Conservation (phyloP, 2,329 filamentous ascomycete species). For the Hymenoscyphus repandus region DNA sequence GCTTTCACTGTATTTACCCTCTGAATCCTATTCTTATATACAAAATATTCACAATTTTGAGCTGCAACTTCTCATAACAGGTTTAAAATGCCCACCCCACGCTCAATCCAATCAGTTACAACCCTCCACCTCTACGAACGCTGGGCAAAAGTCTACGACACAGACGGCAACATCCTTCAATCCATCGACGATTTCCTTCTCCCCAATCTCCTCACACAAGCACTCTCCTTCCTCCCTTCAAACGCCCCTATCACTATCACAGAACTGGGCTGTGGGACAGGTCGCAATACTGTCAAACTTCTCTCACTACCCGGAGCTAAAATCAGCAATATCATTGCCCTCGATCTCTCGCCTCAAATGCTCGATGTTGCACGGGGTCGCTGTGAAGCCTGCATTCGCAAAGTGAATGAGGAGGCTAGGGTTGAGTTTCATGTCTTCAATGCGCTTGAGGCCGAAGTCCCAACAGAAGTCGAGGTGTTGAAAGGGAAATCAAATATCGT, state of each 20-base stretch:
- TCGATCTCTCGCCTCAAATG: conserved; percentile 53
- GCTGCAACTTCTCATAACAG: no score
- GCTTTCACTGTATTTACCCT: background rate
- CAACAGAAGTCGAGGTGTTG: conserved; percentile 13
- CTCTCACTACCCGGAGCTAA: conserved; percentile 23
- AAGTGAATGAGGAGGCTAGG: background rate
- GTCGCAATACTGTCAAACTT: conserved; percentile 54
- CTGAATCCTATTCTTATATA: background rate
- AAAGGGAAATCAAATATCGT: conserved; percentile 35
- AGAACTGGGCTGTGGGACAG: conserved; percentile 60
- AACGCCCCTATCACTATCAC: conserved; percentile 27
- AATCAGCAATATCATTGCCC: conserved; percentile 32
- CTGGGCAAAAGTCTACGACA: conserved; percentile 55
- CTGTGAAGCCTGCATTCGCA: background rate
- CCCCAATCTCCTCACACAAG: conserved; percentile 41
- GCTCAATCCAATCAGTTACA: conserved; percentile 28
- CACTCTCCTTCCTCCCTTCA: conserved; percentile 33
- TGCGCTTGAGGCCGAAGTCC: conserved; percentile 20
- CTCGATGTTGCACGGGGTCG: conserved; percentile 42
- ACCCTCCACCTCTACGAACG: conserved; percentile 43
- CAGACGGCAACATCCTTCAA: conserved; percentile 62
- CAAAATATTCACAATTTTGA: no score
- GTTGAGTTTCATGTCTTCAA: conserved; percentile 22
- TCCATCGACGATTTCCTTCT: conserved; percentile 56
- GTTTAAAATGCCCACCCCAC: conserved; percentile 5